Conservation (phyloP, 495 filamentous ascomycete genomes). For the Neurospora terricola region DNA sequence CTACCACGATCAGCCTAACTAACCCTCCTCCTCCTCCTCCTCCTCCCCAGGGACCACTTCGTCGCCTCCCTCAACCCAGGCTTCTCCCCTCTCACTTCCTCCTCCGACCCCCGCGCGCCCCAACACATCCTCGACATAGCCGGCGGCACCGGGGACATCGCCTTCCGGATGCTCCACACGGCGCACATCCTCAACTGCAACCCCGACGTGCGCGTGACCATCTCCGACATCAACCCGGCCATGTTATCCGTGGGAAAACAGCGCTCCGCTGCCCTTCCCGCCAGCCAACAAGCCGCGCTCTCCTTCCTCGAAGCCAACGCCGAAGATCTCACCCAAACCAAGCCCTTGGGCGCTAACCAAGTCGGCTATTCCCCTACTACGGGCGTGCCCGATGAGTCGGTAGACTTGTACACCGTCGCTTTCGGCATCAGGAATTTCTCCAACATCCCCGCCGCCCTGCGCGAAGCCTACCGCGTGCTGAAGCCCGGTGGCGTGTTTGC, state of each 20-base stretch:
- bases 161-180: constrained; percentile 91
- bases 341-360: constrained; percentile 5
- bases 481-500: constrained; percentile 95
- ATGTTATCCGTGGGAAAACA: constrained; percentile 87
- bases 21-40: neutral
- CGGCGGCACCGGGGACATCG: constrained; percentile 95
- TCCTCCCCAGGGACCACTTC: constrained; percentile 76
- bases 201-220: constrained; percentile 66
- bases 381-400: constrained; percentile 45
- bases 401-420: constrained; percentile 95
- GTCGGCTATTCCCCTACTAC: constrained; percentile 12
- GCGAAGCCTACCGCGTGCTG: constrained; percentile 76
- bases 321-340: constrained; percentile 46
- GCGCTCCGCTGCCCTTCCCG: constrained; percentile 45
- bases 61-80: constrained; percentile 88
- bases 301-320: constrained; percentile 84
- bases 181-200: constrained; percentile 75
- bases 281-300: constrained; percentile 40
- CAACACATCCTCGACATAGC: constrained; percentile 89
- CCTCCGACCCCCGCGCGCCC: constrained; percentile 26
- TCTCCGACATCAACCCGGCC: constrained; percentile 88
- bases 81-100: constrained; percentile 40
- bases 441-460: constrained; percentile 66
- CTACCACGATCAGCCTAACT: neutral
- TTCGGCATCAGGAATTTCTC: constrained; percentile 98